phyloP scores from a whole-genome alignment of 768 basidiomycete species.

The Trametopsis cervina region DNA sequence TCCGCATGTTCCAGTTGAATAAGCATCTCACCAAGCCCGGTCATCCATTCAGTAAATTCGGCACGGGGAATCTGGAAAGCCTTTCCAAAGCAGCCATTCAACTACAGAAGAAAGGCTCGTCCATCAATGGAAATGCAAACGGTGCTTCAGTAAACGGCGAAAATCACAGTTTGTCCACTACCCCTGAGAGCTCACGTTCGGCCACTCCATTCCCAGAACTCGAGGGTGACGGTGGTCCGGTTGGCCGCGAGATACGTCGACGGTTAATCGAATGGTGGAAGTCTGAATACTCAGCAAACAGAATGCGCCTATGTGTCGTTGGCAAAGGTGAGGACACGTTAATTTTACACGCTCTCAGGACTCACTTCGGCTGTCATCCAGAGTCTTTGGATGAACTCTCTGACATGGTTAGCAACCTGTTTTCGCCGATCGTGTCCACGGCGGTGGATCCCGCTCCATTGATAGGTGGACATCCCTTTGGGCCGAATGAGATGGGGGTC shows the following conservation, averaged over 20 bases:
- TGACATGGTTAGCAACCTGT: constrained; percentile 51
- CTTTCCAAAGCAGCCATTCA: constrained; percentile 56
- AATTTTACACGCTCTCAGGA: background rate
- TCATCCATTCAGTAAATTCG: constrained; percentile 89
- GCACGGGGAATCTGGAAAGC: constrained; percentile 77
- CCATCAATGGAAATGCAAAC: constrained; percentile 26
- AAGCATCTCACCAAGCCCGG: constrained; percentile 76
- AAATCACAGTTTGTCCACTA: constrained; percentile 19
- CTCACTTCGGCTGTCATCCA: constrained; percentile 19
- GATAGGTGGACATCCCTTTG: constrained; percentile 71
- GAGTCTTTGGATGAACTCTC: constrained; percentile 74
- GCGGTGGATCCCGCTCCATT: constrained; percentile 52
- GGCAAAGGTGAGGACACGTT: constrained; percentile 52
- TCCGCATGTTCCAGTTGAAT: constrained; percentile 93
- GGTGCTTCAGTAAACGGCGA: constrained; percentile 21
- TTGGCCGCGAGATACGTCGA: constrained; percentile 75
- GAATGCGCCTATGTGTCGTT: constrained; percentile 75
- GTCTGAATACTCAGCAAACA: constrained; percentile 72
- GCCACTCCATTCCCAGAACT: constrained; percentile 47
- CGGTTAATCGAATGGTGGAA: constrained; percentile 83
- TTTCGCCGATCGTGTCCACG: constrained; percentile 67
- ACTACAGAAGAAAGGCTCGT: constrained; percentile 42
- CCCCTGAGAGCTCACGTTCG: constrained; percentile 44
- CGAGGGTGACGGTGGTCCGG: constrained; percentile 68
- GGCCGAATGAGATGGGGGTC: constrained; percentile 64